Conservation (phyloP, 1,139 yeast species). For the Groenewaldozyma sp. region DNA sequence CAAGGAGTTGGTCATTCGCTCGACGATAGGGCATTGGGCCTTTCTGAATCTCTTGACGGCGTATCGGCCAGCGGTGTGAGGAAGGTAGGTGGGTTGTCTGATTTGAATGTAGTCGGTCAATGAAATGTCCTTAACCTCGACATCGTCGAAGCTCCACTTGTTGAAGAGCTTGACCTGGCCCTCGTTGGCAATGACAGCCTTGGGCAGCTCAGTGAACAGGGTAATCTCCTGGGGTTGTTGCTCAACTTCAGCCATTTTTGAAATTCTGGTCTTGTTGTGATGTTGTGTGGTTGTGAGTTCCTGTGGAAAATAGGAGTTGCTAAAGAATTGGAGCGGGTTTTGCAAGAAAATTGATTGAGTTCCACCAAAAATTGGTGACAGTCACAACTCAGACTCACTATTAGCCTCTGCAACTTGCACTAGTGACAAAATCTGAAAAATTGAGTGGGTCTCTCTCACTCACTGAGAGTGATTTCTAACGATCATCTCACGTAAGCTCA, state of each 20-base stretch:
- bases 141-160: constrained; percentile 98
- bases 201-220: constrained; percentile 74
- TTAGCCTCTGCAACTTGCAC: no score
- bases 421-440: no score
- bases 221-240: constrained; percentile 20
- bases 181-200: constrained; percentile 93
- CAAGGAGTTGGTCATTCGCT: constrained; percentile 98
- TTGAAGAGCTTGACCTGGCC: constrained; percentile 96
- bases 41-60: constrained; percentile 99
- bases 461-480: no score
- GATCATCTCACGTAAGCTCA: background rate
- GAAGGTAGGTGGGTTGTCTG: constrained; percentile 93
- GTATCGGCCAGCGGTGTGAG: constrained; percentile 99
- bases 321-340: no score
- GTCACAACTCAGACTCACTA: no score
- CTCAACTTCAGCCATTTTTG: constrained; percentile 14
- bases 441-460: background rate
- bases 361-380: no score
- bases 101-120: constrained; percentile 97
- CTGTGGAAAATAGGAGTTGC: no score
- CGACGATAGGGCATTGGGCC: constrained; percentile 99
- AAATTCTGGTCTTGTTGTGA: background rate
- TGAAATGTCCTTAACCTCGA: constrained; percentile 96
- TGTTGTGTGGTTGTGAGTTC: no score
- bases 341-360: no score